Base-by-base conservation (phyloP, 805 yeast species). In the Yarrowia sp. region DNA sequence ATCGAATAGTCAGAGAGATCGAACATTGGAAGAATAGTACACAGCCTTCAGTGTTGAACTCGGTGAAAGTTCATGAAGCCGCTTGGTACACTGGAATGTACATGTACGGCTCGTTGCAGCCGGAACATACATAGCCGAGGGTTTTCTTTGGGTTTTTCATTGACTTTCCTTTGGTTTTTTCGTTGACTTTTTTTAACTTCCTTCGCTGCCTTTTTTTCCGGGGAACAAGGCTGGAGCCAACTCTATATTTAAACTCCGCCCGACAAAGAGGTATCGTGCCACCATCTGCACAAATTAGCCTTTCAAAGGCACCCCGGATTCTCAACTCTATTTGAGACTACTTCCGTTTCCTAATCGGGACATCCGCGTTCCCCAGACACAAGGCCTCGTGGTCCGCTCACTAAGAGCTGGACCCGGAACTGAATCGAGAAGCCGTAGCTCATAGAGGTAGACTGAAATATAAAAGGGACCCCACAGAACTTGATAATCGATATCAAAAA, bases 331-430 rank as follows among this genome's bases (percentile, higher is more conserved):
- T 22, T 3, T 18, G 1, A 48, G 32, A 17, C 58, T 36, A 51
- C 43, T 51, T 51, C 43, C 58, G 58, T 36, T 51, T 51, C 58
- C 58, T 36, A 36, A 36, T 51, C n/a, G 4, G 58, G 58, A 22
- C 58, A 13, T 51, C 58, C 58, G 58, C 58, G 58, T 36, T 22
- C 58, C 42, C 42, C 57, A 50, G 42, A 51, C 58, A 51, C 17
- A 36, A 35, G 57, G 32, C 57, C 57, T 50, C 57, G 57, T 50
- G 57, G 8, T 32, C 18, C 15, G 57, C 33, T 13, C 42, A 8
- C 15, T 38, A 13, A 22, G 28, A 22, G 28, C 28, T 22, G 28
- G 28, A 22, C 28, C 18, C 58, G 43, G 58, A 9, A 4, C 58
- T 51, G 33, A 33, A 51, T 51, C 38, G 58, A 51, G 58, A 51